Conservation (phyloP, 139 green algal genomes). For the Chlamydomonas sp. region DNA sequence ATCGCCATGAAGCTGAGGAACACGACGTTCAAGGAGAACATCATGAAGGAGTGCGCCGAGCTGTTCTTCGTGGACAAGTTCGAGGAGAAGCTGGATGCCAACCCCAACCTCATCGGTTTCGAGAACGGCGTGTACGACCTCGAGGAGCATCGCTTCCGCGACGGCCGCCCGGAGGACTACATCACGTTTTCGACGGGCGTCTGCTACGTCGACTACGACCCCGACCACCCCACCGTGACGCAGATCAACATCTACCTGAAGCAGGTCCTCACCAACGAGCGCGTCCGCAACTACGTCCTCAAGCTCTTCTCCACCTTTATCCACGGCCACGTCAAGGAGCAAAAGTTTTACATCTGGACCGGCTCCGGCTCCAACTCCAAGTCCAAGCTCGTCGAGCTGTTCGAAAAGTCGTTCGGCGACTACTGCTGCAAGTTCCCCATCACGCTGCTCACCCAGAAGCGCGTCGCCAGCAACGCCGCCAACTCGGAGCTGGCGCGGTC, state of each 20-base stretch:
- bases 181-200: conserved; percentile 10
- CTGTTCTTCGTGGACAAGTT: conserved; percentile 3
- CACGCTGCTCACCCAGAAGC: background rate
- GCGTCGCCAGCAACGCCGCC: background rate
- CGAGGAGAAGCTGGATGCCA: conserved; percentile 13
- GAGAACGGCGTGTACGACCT: conserved; percentile 29
- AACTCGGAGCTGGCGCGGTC: background rate
- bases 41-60: conserved; percentile 7
- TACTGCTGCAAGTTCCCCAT: background rate
- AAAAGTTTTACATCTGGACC: background rate
- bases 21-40: conserved; percentile 13
- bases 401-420: background rate
- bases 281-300: conserved; percentile 12
- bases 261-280: background rate
- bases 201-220: background rate
- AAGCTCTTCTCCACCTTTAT: background rate
- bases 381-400: background rate
- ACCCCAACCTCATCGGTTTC: conserved; percentile 17
- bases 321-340: background rate
- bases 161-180: conserved; percentile 16
- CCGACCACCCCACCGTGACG: background rate
- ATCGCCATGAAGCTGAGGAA: conserved; percentile 5
- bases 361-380: background rate
- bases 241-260: background rate
- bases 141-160: conserved; percentile 6